These are phyloP conservation scores for Incumbomyces delicatus DNA, from an alignment of 2,329 filamentous ascomycete genomes.

Conservation along the genomic window DNA sequence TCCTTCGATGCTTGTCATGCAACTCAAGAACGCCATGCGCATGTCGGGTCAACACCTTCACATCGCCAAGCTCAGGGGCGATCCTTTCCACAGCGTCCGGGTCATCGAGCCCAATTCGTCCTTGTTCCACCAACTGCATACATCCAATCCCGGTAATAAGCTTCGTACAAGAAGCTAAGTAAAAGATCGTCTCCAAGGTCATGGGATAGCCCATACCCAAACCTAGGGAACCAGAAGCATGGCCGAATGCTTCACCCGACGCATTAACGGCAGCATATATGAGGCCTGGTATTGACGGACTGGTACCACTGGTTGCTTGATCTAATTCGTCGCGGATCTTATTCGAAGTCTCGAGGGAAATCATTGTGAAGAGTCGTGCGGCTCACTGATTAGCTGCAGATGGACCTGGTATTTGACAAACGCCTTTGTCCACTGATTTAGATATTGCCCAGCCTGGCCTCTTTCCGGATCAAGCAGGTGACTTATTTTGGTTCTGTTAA, in stretches of 20 bases:
- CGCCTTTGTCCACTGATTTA: too few relatives aligned
- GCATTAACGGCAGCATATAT: constrained; percentile 13
- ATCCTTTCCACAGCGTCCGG: constrained; percentile 33
- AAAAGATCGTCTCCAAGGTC: constrained; percentile 24
- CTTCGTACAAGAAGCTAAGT: constrained; percentile 49
- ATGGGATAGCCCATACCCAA: constrained; percentile 10
- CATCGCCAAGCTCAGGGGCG: constrained; percentile 16
- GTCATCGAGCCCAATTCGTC: constrained; percentile 39
- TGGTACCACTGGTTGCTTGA: background rate
- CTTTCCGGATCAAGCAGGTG: too few relatives aligned
- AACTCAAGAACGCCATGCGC: constrained; percentile 27
- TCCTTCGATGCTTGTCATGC: constrained; percentile 23
- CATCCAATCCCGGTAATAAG: constrained; percentile 41
- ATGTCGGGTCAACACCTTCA: constrained; percentile 33
- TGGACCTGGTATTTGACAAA: too few relatives aligned
- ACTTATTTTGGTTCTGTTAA: too few relatives aligned
- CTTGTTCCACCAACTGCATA: constrained; percentile 49
- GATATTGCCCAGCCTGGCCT: too few relatives aligned
- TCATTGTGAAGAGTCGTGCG: background rate
- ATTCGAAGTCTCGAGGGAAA: background rate
- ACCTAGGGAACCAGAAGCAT: constrained; percentile 15
- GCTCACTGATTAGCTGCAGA: too few relatives aligned
- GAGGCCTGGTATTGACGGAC: constrained; percentile 6
- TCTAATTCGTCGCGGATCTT: background rate
- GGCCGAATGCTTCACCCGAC: constrained; percentile 11